Percentiles rank a stretch among this genome's conserved stretches.
phyloP scores from a whole-genome alignment of 2,329 filamentous ascomycete species.

The Trichoderma guizhouense region DNA sequence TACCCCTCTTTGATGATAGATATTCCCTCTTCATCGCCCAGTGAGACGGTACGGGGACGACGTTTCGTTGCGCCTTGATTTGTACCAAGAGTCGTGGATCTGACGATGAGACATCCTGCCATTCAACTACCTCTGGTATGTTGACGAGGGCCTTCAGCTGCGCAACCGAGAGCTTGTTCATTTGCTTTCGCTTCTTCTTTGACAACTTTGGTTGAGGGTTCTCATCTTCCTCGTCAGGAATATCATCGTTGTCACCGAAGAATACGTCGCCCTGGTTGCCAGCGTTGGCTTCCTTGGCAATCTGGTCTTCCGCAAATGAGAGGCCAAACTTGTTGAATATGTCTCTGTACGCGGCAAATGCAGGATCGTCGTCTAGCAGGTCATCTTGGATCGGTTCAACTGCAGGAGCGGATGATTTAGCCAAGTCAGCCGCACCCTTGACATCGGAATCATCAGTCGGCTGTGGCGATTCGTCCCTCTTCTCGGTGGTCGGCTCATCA shows the following conservation, averaged over 20 bases:
- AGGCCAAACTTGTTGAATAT: constrained; percentile 78
- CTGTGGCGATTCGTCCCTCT: neutral
- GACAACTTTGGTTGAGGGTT: constrained; percentile 69
- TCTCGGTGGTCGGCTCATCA: neutral
- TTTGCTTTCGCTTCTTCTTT: constrained; percentile 90
- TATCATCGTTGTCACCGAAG: constrained; percentile 79
- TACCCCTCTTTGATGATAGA: constrained; percentile 90
- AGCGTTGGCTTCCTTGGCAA: constrained; percentile 61
- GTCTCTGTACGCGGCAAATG: constrained; percentile 78
- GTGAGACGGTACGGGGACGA: constrained; percentile 88
- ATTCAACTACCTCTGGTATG: constrained; percentile 93
- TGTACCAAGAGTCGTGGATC: constrained; percentile 88
- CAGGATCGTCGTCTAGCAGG: constrained; percentile 63
- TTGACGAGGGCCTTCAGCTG: constrained; percentile 89
- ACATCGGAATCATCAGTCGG: neutral
- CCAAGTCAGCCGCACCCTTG: constrained; percentile 31
- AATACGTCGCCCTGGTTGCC: constrained; percentile 82
- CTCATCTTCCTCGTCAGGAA: constrained; percentile 80
- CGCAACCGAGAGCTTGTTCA: constrained; percentile 89
- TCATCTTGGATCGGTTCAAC: constrained; percentile 60
- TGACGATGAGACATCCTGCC: constrained; percentile 90
- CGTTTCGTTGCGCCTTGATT: constrained; percentile 92
- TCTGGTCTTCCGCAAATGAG: constrained; percentile 58
- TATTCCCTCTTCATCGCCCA: constrained; percentile 98
- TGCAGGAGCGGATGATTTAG: constrained; percentile 35